These are phyloP conservation scores for Andrographis paniculata DNA, from an alignment of 305 asterid genomes.

Conservation along the genomic window DNA sequence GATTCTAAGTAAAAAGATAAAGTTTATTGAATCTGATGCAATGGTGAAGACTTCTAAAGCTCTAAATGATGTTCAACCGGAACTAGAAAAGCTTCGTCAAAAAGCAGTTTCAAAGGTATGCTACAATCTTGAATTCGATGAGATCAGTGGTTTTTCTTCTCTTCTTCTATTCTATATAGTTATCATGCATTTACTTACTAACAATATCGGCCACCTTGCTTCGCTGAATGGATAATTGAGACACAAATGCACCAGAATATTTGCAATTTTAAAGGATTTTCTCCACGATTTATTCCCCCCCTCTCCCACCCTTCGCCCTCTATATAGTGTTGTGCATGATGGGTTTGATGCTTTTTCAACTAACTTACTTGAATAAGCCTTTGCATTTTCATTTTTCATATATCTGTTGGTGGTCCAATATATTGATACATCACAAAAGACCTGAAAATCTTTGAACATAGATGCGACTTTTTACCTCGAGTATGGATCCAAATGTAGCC, in stretches of 20 bases:
- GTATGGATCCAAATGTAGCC: no score
- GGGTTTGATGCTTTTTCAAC: no score
- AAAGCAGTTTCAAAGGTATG: conserved; percentile 96
- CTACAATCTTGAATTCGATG: not conserved
- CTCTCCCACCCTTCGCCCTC: no score
- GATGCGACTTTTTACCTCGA: no score
- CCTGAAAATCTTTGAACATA: no score
- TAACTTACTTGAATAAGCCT: no score
- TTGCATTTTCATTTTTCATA: no score
- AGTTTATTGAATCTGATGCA: conserved; percentile 66
- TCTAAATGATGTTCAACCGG: conserved; percentile 86
- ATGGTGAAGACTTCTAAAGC: conserved; percentile 87
- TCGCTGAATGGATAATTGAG: not conserved
- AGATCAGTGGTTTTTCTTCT: no score
- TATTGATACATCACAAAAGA: no score
- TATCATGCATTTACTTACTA: conserved; percentile 3
- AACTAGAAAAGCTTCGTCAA: conserved; percentile 89
- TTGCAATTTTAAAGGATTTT: not conserved
- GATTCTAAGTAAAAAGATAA: conserved; percentile 79
- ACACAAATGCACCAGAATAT: not conserved
- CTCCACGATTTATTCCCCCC: not conserved
- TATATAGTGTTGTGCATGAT: no score
- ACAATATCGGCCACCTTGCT: not conserved
- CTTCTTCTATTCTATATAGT: conserved; percentile 1
- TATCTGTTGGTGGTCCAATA: no score